A percentile compares a stretch with the other conserved stretches of the same genome.
phyloP scores from a whole-genome alignment of 148 eudicot genomes.

The Fagopyrum homotropicum region DNA sequence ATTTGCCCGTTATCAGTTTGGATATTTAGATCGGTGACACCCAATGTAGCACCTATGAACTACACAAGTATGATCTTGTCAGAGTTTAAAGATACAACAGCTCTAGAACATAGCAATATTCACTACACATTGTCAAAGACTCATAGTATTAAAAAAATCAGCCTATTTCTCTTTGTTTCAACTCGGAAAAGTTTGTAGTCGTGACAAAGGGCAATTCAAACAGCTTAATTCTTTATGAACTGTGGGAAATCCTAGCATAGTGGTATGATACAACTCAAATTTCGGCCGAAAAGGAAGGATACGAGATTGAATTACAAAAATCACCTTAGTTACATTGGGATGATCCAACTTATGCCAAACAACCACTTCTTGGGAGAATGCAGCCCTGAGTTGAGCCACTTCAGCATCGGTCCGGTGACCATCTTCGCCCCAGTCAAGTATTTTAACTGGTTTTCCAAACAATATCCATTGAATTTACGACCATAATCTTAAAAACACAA shows the following conservation, averaged over 20 bases:
- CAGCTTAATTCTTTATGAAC: background rate
- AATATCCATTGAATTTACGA: background rate
- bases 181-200: background rate
- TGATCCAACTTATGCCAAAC: constrained; percentile 93
- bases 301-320: background rate
- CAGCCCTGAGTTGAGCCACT: constrained; percentile 59
- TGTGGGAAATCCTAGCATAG: background rate
- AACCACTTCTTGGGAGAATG: constrained; percentile 80
- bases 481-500: background rate
- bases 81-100: background rate
- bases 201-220: background rate
- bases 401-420: constrained; percentile 77
- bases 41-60: constrained; percentile 93
- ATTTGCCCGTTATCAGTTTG: constrained; percentile 74
- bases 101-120: background rate
- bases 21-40: constrained; percentile 62
- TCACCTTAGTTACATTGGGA: constrained; percentile 88
- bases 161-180: background rate
- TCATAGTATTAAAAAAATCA: background rate
- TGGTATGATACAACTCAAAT: background rate
- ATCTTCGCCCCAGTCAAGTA: constrained; percentile 94
- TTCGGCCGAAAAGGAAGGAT: background rate
- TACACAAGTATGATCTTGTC: constrained; percentile 23
- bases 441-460: constrained; percentile 46
- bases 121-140: background rate